These are phyloP conservation scores for Mycena crocata DNA, from an alignment of 768 basidiomycete genomes.

Conservation along the genomic window DNA sequence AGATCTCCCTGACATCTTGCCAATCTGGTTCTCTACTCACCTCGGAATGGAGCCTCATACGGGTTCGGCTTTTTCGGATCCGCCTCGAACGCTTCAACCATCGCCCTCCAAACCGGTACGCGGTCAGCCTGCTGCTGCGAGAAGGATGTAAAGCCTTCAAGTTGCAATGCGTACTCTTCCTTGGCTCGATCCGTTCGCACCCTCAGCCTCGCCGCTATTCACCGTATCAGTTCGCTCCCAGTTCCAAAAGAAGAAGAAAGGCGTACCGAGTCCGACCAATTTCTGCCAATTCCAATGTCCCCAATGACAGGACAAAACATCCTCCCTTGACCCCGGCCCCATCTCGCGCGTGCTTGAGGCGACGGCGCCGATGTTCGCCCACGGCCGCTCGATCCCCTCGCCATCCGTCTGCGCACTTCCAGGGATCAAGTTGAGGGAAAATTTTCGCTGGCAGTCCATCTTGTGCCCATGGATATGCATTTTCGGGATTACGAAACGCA, in stretches of 20 bases:
- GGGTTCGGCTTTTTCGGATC: background rate
- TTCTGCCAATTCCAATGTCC: conserved; percentile 43
- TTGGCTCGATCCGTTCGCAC: background rate
- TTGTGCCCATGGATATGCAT: conserved; percentile 45
- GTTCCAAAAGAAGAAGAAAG: no score
- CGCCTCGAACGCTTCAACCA: background rate
- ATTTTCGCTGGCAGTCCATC: conserved; percentile 35
- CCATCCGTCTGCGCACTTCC: conserved; percentile 48
- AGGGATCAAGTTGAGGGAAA: conserved; percentile 36
- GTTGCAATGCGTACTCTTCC: background rate
- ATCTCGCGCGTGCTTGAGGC: conserved; percentile 49
- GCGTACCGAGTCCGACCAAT: conserved; percentile 36
- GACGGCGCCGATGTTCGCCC: conserved; percentile 41
- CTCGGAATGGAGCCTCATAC: background rate
- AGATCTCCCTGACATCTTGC: background rate
- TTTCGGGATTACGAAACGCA: conserved; percentile 41
- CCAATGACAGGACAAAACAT: conserved; percentile 42
- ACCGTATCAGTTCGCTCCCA: background rate
- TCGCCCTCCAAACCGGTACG: background rate
- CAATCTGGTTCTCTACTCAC: background rate
- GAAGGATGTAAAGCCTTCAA: background rate
- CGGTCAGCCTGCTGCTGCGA: background rate
- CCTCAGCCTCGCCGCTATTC: background rate
- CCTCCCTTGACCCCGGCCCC: conserved; percentile 45
- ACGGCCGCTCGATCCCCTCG: conserved; percentile 47